phyloP scores from a whole-genome alignment of 176 grass and related monocot genomes.

The Triticum timopheevii region DNA sequence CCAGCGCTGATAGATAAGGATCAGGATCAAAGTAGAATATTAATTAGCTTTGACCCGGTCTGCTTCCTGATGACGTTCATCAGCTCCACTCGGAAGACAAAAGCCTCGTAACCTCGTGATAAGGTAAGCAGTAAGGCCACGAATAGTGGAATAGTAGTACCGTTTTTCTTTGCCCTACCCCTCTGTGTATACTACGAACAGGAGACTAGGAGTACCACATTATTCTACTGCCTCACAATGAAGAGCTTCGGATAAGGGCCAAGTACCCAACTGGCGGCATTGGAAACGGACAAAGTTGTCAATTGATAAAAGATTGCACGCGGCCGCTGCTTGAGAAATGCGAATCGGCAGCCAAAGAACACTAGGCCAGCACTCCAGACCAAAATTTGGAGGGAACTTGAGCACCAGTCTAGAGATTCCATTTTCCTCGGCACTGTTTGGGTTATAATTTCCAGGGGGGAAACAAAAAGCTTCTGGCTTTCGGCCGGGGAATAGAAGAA shows the following conservation, averaged over 20 bases:
- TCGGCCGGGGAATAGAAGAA: background rate
- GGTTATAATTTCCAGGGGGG: background rate
- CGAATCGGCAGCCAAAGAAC: background rate
- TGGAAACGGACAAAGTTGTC: constrained; percentile 36
- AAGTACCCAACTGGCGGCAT: constrained; percentile 38
- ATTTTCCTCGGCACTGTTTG: background rate
- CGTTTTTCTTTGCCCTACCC: background rate
- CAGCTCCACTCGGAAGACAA: constrained; percentile 7
- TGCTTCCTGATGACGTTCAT: background rate
- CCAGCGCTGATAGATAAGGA: constrained; percentile 1
- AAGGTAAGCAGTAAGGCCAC: background rate
- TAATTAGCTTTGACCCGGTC: constrained; percentile 37
- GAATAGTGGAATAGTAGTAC: background rate
- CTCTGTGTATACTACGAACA: background rate
- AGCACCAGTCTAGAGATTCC: background rate
- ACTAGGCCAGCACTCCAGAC: background rate
- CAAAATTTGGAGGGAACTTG: background rate
- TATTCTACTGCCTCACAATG: background rate
- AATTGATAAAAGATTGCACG: constrained; percentile 20
- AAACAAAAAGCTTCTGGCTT: background rate
- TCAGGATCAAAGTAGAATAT: constrained; percentile 20
- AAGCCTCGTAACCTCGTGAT: background rate
- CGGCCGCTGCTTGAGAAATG: background rate
- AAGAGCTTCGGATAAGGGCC: constrained; percentile 14
- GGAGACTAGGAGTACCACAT: background rate